A percentile compares a stretch with the other conserved stretches of the same genome.
Evolutionary conservation across 768 basidiomycete species (phyloP).

Genomic region (Pseudohyphozyma bogoriensis): DNA sequence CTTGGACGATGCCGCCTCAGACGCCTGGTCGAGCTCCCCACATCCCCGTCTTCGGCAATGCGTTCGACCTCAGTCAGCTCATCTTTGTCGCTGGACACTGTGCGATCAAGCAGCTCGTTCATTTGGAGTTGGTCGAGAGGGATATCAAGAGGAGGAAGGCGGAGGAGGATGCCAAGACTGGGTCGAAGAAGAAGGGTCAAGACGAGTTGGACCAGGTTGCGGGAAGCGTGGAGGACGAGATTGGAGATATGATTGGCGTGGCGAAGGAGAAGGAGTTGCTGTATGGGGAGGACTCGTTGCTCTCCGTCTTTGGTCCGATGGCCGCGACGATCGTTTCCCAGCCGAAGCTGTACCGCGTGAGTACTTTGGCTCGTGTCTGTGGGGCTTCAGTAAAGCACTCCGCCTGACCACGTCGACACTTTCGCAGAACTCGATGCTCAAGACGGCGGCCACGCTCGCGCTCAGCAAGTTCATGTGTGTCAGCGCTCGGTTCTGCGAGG

Average conservation of each 20-base stretch:
- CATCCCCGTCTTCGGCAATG: slow-evolving; percentile 49
- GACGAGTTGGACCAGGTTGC: slow-evolving; percentile 96
- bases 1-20: slow-evolving; percentile 1
- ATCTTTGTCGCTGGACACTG: slow-evolving; percentile 92
- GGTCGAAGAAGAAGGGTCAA: slow-evolving; percentile 45
- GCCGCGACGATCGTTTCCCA: slow-evolving; percentile 81
- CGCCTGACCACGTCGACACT: background rate
- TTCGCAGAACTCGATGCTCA: slow-evolving; percentile 66
- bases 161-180: slow-evolving; percentile 65
- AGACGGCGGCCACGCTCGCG: slow-evolving; percentile 74
- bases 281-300: slow-evolving; percentile 66
- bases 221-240: slow-evolving; percentile 96
- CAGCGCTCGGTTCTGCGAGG: slow-evolving; percentile 85
- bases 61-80: slow-evolving; percentile 84
- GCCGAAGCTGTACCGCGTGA: slow-evolving; percentile 80
- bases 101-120: slow-evolving; percentile 94
- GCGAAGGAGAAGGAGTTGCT: slow-evolving; percentile 80
- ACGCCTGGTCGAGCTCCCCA: slow-evolving; percentile 31
- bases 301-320: slow-evolving; percentile 80
- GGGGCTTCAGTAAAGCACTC: background rate
- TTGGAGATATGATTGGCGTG: slow-evolving; percentile 77
- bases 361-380: slow-evolving; percentile 3
- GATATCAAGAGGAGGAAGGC: slow-evolving; percentile 97
- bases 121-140: slow-evolving; percentile 84
- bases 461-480: slow-evolving; percentile 96